A percentile compares a stretch with the other conserved stretches of the same genome.
Conservation (phyloP, 2,329 filamentous ascomycete species). For the Cadophora luteo-olivacea region DNA sequence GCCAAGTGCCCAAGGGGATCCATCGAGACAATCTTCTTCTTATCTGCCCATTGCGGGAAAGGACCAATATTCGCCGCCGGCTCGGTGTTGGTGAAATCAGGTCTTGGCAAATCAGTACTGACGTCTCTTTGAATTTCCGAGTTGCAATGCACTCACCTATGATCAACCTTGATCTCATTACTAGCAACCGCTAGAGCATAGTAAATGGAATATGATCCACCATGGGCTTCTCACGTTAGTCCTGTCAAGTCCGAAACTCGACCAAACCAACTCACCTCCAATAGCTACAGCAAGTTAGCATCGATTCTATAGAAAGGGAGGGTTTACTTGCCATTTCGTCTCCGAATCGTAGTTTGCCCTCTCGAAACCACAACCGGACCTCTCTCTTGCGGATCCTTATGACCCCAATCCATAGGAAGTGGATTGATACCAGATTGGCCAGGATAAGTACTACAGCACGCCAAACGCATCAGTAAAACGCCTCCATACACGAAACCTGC, state of each 20-base stretch:
- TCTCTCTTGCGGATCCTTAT: constrained; percentile 73
- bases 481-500: neutral
- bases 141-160: constrained; percentile 56
- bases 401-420: constrained; percentile 87
- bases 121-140: neutral
- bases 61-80: constrained; percentile 89
- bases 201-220: constrained; percentile 95
- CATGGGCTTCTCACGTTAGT: constrained; percentile 63
- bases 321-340: constrained; percentile 72
- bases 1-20: constrained; percentile 90
- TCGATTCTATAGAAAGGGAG: constrained; percentile 42
- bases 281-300: constrained; percentile 53
- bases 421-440: constrained; percentile 94
- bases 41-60: constrained; percentile 87
- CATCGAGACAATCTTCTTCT: constrained; percentile 96
- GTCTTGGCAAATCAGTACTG: constrained; percentile 46
- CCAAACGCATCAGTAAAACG: constrained; percentile 25
- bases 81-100: constrained; percentile 84
- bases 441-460: constrained; percentile 74
- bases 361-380: constrained; percentile 90
- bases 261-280: constrained; percentile 54
- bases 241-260: no score
- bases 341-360: constrained; percentile 74
- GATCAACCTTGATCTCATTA: constrained; percentile 83
- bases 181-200: constrained; percentile 92